phyloP scores from a whole-genome alignment of 352 stramenopile species.

The Halophytophthora polymorphica region DNA sequence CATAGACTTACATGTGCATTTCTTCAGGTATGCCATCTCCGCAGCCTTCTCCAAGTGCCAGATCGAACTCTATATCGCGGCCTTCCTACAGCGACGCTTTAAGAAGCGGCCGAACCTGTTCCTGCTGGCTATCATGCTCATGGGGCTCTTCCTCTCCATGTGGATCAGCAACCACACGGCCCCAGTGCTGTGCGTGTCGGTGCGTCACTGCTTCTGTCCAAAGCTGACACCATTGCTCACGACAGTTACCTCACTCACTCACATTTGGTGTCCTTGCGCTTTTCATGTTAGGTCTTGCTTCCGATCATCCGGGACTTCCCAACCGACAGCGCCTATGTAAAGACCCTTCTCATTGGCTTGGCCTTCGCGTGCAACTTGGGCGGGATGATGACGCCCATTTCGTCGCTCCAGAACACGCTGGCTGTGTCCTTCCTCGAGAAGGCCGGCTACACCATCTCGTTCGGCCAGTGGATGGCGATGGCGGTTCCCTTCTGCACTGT shows the following conservation, averaged over 20 bases:
- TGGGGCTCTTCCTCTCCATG: conserved; percentile 91
- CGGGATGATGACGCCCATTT: conserved; percentile 93
- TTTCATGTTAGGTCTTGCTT: conserved; percentile 46
- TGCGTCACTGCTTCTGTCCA: conserved; percentile 16
- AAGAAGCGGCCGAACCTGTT: conserved; percentile 90
- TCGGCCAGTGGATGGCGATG: conserved; percentile 90
- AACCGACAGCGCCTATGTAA: conserved; percentile 82
- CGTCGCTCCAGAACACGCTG: conserved; percentile 88
- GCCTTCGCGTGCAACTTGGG: conserved; percentile 93
- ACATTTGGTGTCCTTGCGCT: neutral
- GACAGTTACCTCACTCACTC: neutral
- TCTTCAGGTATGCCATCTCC: conserved; percentile 76
- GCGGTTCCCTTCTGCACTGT: conserved; percentile 87
- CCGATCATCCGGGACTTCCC: conserved; percentile 89
- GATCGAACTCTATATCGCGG: conserved; percentile 90
- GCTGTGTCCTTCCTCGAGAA: conserved; percentile 87
- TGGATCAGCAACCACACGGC: conserved; percentile 94
- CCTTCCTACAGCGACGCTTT: conserved; percentile 85
- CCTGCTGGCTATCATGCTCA: conserved; percentile 91
- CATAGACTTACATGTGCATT: neutral
- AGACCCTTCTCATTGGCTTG: conserved; percentile 89
- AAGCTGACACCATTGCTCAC: neutral
- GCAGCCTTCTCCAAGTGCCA: conserved; percentile 90
- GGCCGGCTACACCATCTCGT: conserved; percentile 84
- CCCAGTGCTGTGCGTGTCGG: conserved; percentile 89